Conservation (phyloP, 2,329 filamentous ascomycete species). For the Aspergillus sp. region DNA sequence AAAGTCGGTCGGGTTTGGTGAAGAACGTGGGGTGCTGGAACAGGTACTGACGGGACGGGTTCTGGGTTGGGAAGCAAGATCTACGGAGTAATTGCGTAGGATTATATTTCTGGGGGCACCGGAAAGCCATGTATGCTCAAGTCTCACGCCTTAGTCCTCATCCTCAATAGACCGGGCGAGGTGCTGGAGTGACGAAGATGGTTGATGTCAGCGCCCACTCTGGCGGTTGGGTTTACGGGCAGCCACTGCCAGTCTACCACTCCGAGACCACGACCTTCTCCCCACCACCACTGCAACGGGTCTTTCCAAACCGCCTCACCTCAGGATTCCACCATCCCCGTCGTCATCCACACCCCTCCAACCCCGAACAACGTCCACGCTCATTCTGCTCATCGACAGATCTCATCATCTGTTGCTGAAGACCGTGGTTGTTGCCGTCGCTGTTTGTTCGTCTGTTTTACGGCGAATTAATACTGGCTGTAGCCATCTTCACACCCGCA, state of each 20-base stretch:
- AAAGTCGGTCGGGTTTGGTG: background rate
- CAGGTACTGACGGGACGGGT: background rate
- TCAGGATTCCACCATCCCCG: constrained; percentile 13
- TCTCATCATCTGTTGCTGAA: constrained; percentile 9
- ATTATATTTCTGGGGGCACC: background rate
- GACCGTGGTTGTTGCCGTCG: constrained; percentile 18
- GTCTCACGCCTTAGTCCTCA: constrained; percentile 2
- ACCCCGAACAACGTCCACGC: constrained; percentile 12
- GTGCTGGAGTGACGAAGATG: constrained; percentile 1
- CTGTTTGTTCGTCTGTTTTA: constrained; percentile 11
- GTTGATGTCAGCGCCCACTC: constrained; percentile 10
- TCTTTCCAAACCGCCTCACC: constrained; percentile 22
- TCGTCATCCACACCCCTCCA: constrained; percentile 8
- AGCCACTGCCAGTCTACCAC: constrained; percentile 14
- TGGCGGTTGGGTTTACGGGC: constrained; percentile 17
- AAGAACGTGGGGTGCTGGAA: background rate
- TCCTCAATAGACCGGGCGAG: constrained; percentile 2
- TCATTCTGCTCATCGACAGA: constrained; percentile 16
- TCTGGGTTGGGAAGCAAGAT: background rate
- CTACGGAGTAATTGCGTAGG: background rate
- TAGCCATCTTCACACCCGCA: constrained; percentile 11
- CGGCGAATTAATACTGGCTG: constrained; percentile 6
- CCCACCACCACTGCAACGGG: constrained; percentile 18
- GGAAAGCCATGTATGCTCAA: background rate
- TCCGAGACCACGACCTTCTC: constrained; percentile 10